Percentiles rank a stretch among this genome's conserved stretches.
phyloP scores from a whole-genome alignment of 2,329 filamentous ascomycete species.

The Exophiala sideris region DNA sequence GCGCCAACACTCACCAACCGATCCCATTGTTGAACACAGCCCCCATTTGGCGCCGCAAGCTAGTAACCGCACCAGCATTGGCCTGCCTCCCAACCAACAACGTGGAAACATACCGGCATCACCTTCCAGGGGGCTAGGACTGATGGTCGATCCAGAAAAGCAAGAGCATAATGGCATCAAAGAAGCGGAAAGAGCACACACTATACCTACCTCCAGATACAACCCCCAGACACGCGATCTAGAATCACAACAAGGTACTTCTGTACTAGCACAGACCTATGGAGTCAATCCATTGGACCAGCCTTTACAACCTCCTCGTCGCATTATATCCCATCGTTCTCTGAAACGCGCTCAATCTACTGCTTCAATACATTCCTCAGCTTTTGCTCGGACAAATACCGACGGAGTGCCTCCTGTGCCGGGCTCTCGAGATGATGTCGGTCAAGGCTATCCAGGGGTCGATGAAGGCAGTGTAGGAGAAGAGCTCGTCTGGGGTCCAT shows the following conservation, averaged over 20 bases:
- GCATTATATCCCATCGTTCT: slow-evolving; percentile 26
- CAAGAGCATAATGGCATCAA: slow-evolving; percentile 14
- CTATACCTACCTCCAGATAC: slow-evolving; percentile 18
- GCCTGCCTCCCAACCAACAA: slow-evolving; percentile 44
- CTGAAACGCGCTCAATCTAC: slow-evolving; percentile 38
- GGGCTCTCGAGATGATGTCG: slow-evolving; percentile 25
- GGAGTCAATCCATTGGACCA: slow-evolving; percentile 27
- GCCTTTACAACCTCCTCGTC: slow-evolving; percentile 28
- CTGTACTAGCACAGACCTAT: slow-evolving; percentile 26
- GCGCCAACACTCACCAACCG: slow-evolving; percentile 48
- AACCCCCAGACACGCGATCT: slow-evolving; percentile 14
- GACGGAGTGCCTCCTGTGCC: slow-evolving; percentile 28
- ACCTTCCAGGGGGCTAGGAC: slow-evolving; percentile 6
- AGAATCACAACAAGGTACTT: slow-evolving; percentile 15
- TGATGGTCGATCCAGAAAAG: slow-evolving; percentile 23
- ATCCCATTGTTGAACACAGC: slow-evolving; percentile 49
- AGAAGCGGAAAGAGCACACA: slow-evolving; percentile 15
- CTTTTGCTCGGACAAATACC: slow-evolving; percentile 32
- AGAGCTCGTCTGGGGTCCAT: slow-evolving; percentile 84
- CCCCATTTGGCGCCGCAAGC: slow-evolving; percentile 31
- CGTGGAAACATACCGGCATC: slow-evolving; percentile 33
- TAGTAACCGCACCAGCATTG: slow-evolving; percentile 50
- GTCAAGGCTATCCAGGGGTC: slow-evolving; percentile 9
- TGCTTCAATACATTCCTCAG: slow-evolving; percentile 40
- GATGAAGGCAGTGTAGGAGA: slow-evolving; percentile 59